Conservation (phyloP, 192 early-diverging fungal species). For the Coemansia sp. region DNA sequence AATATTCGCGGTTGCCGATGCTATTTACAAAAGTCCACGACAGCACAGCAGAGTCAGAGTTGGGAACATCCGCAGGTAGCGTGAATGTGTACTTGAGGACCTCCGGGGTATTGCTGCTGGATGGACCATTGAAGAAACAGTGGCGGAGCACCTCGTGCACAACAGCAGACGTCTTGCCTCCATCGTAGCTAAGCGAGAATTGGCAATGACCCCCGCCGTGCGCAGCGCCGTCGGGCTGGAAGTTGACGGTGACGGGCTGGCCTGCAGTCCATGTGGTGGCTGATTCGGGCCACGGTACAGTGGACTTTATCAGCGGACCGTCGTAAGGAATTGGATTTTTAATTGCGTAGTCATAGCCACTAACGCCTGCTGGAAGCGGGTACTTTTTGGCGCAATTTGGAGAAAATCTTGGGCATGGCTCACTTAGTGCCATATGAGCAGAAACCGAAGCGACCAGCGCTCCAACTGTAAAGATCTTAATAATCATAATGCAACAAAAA, state of each 20-base stretch:
- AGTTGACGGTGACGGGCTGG: constrained; percentile 35
- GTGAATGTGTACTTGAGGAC: constrained; percentile 8
- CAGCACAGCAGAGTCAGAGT: constrained; percentile 51
- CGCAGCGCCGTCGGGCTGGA: constrained; percentile 20
- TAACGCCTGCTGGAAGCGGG: neutral
- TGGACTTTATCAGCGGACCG: neutral
- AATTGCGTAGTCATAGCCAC: neutral
- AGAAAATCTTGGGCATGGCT: neutral
- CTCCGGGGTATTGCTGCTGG: constrained; percentile 12
- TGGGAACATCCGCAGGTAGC: constrained; percentile 53
- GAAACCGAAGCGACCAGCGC: neutral
- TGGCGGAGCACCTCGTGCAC: constrained; percentile 49
- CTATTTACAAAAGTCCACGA: constrained; percentile 65
- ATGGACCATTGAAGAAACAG: constrained; percentile 20
- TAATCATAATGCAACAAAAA: neutral
- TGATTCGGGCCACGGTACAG: neutral
- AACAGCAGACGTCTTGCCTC: constrained; percentile 53
- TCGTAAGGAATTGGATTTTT: neutral
- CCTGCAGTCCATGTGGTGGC: constrained; percentile 41
- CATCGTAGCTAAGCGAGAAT: constrained; percentile 53
- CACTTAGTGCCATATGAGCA: neutral
- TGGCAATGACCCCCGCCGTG: constrained; percentile 59
- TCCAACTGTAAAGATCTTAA: neutral
- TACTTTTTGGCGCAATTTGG: neutral
- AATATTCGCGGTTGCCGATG: constrained; percentile 54